Conservation (phyloP, 495 filamentous ascomycete species). For the Letharia columbiana region DNA sequence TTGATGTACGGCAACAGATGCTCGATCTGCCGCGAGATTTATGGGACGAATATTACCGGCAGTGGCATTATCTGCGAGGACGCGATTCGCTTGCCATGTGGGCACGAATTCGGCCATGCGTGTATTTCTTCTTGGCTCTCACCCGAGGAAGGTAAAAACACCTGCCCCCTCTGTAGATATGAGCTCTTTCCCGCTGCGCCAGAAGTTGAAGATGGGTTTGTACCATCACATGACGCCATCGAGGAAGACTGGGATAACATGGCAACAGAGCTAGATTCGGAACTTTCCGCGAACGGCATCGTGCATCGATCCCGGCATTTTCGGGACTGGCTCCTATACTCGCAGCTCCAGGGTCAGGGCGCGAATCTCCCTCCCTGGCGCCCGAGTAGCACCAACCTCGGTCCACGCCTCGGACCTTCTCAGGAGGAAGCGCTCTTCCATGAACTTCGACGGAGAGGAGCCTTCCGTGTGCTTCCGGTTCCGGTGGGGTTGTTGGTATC, state of each 20-base stretch:
- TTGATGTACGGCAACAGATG: neutral
- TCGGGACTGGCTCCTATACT: neutral
- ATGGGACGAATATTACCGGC: neutral
- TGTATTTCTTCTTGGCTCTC: neutral
- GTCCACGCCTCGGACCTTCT: neutral
- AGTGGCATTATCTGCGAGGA: neutral
- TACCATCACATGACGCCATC: neutral
- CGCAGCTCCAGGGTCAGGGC: neutral
- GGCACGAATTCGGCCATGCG: neutral
- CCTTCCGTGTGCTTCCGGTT: neutral
- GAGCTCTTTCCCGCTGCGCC: neutral
- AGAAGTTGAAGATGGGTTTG: neutral
- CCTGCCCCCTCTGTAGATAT: neutral
- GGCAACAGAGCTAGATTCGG: neutral
- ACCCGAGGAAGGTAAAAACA: neutral
- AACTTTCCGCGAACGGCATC: neutral
- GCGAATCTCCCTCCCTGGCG: neutral
- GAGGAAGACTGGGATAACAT: neutral
- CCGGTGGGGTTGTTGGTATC: neutral
- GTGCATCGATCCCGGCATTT: neutral
- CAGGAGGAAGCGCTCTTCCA: neutral
- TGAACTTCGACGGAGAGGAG: neutral
- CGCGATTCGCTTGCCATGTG: neutral
- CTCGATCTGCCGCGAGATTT: neutral
- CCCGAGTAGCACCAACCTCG: neutral